Evolutionary conservation across 164 flowering plant species (phyloP).

Genomic region (Nymphaea thermarum): DNA sequence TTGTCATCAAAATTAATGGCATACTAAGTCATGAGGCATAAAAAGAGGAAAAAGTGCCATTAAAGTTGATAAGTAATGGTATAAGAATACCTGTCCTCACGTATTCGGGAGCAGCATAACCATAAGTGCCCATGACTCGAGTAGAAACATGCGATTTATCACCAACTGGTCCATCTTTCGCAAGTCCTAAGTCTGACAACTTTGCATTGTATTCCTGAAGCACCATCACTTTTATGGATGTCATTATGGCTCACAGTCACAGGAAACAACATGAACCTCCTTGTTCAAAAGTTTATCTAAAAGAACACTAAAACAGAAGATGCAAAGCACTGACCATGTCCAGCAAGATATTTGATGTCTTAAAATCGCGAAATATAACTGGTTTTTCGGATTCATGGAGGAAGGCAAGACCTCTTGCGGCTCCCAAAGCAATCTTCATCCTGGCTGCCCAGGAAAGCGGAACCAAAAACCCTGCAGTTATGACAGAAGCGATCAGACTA

Average conservation of each 20-base stretch:
- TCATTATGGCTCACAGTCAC: neutral
- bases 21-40: too few species aligned
- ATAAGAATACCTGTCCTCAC: slow-evolving; percentile 1
- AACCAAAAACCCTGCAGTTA: slow-evolving; percentile 61
- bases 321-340: slow-evolving; percentile 43
- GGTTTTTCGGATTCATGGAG: slow-evolving; percentile 90
- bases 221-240: neutral
- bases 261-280: neutral
- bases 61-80: too few species aligned
- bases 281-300: neutral
- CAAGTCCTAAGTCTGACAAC: slow-evolving; percentile 1
- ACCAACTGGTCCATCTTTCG: slow-evolving; percentile 3
- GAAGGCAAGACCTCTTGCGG: slow-evolving; percentile 95
- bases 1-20: too few species aligned
- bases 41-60: too few species aligned
- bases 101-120: slow-evolving; percentile 1
- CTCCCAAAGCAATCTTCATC: slow-evolving; percentile 83
- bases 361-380: slow-evolving; percentile 87
- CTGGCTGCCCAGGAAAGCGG: slow-evolving; percentile 72
- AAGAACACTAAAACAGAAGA: neutral
- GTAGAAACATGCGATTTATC: slow-evolving; percentile 1
- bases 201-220: slow-evolving; percentile 2
- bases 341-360: slow-evolving; percentile 82
- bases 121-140: slow-evolving; percentile 2
- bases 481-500: neutral